A percentile compares a stretch with the other conserved stretches of the same genome.
Evolutionary conservation across 176 grass and related monocot genomes (phyloP).

Genomic region (Tillandsia leiboldiana): DNA sequence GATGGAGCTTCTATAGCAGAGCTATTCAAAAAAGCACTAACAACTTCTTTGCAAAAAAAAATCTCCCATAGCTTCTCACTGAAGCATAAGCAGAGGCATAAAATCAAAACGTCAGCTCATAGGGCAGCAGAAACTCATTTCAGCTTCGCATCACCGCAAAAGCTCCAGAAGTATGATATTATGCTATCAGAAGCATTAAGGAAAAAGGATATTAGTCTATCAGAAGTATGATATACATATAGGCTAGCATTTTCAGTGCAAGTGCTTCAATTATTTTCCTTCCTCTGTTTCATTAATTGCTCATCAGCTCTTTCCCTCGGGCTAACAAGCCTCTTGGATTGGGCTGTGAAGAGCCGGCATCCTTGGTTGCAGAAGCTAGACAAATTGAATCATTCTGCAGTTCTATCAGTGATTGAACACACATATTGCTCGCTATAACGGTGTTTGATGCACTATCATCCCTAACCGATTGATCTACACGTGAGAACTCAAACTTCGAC

Average conservation of each 20-base stretch:
- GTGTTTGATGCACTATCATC: not conserved
- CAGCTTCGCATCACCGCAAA: no score
- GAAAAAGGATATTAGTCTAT: no score
- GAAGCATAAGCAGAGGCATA: no score
- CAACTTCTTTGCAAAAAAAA: no score
- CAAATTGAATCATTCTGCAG: not conserved
- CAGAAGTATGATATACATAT: not conserved
- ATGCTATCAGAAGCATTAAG: no score
- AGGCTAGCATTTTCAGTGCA: not conserved
- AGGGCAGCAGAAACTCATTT: no score
- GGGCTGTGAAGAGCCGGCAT: not conserved
- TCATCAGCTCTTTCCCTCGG: not conserved
- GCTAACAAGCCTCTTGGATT: not conserved
- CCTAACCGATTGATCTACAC: not conserved
- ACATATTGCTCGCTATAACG: not conserved
- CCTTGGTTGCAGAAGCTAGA: not conserved
- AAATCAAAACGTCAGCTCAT: no score
- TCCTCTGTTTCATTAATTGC: conserved; percentile 1
- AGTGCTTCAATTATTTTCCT: not conserved
- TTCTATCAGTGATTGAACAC: not conserved
- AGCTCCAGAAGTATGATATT: no score
- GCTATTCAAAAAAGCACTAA: no score
- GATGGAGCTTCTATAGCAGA: no score
- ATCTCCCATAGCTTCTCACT: no score
- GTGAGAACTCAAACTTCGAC: not conserved